Conservation (phyloP, 2,329 filamentous ascomycete species). For the Cercospora zeina region DNA sequence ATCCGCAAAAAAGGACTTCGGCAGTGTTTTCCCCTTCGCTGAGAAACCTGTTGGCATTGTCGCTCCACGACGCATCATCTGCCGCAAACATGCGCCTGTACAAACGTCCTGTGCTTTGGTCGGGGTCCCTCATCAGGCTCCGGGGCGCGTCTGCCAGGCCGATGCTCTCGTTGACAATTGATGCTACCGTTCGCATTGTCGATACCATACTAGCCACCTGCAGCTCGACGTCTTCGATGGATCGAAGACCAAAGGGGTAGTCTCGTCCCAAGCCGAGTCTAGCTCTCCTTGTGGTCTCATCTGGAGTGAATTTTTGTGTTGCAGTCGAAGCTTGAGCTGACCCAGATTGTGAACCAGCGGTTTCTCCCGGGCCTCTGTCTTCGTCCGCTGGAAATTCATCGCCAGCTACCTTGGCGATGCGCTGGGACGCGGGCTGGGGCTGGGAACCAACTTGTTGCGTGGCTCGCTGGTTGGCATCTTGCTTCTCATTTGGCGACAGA, state of each 20-base stretch:
- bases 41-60: background rate
- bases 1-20: background rate
- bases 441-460: no score
- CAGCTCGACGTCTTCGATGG: background rate
- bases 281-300: no score
- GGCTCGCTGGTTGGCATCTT: no score
- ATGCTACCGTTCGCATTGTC: background rate
- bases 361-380: no score
- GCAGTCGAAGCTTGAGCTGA: no score
- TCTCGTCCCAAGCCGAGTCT: background rate
- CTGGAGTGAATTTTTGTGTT: no score
- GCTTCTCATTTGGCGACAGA: no score
- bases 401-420: no score
- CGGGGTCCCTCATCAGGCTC: background rate
- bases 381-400: no score
- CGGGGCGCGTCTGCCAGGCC: background rate
- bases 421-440: no score
- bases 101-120: background rate
- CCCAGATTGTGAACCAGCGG: no score
- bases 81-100: background rate
- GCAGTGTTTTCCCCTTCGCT: background rate
- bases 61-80: background rate
- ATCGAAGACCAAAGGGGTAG: background rate
- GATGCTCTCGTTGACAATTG: background rate
- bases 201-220: background rate